Evolutionary conservation across 306 rosid genomes (phyloP), one percentile per base, ranked within the genome.

Genomic region (Sicyos baderoa): DNA sequence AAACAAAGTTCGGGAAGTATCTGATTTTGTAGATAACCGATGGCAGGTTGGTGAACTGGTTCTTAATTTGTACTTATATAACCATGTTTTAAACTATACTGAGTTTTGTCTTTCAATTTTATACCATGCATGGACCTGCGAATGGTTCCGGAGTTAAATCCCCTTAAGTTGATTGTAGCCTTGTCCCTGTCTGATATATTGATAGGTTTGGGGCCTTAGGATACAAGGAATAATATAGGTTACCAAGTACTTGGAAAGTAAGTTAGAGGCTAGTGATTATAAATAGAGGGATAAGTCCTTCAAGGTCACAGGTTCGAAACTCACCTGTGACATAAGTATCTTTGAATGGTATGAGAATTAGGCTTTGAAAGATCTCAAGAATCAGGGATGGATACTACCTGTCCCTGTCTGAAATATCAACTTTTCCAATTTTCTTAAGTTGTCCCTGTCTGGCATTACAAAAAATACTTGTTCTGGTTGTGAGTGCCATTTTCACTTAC

Each of bases 1-100:
- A 74, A 90, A 79, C 64, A 93, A 85, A 88, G 94, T 93, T 35
- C 87, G 91, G 1, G 96, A 90, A 80, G 68, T 90, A 60, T 88
- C 97, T 1, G 86, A 86, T 44, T 90, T 81, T 72, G 87, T 81
- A 64, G 98, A 93, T 70, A 93, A 89, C 67, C 85, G 80, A 11
- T 82, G 85, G 87, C 94, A 88, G 98, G 98, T 93, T 67, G 76
- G 92, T 82, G 50, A 68, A 32, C 70, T 37, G 16, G 68, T 55
- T 37, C 40, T 29, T 7, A 60, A 61, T 18, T 44, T 54, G 1
- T 66, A 61, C 37, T 19, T 27, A 16, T 23, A n/a, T 19, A 60
- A 29, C 66, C 67, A 60, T 32, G 22, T 60, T 60, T 60, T 35
- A 8, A 29, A 27, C 7, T 60, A 11, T 25, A 13, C 5, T 12